phyloP scores from a whole-genome alignment of 2,329 filamentous ascomycete genomes.

The Emmonsiellopsis sp. region DNA sequence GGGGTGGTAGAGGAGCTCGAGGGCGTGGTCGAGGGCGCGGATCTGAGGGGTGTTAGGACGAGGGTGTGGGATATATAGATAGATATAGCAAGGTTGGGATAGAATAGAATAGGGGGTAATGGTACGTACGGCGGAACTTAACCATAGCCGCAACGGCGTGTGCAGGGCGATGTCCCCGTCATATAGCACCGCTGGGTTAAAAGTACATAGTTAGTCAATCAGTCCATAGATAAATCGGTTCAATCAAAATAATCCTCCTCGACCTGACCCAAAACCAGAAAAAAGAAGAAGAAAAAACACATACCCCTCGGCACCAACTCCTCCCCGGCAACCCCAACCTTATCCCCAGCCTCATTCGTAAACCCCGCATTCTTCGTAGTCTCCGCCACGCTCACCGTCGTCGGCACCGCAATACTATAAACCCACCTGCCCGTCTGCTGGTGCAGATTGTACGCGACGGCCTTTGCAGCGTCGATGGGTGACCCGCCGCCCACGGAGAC shows the following conservation, averaged over 20 bases:
- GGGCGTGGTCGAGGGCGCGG: slow-evolving; percentile 11
- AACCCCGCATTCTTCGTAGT: slow-evolving; percentile 9
- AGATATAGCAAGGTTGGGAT: background rate
- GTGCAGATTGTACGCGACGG: slow-evolving; percentile 8
- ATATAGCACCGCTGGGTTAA: slow-evolving; percentile 4
- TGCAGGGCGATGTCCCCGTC: slow-evolving; percentile 7
- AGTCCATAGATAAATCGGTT: background rate
- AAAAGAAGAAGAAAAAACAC: too few species aligned
- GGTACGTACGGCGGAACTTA: slow-evolving; percentile 9
- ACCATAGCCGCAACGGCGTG: slow-evolving; percentile 7
- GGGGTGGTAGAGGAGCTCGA: slow-evolving; percentile 11
- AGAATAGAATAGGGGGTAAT: background rate
- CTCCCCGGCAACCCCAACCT: slow-evolving; percentile 11
- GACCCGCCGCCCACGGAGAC: slow-evolving; percentile 10
- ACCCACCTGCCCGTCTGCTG: slow-evolving; percentile 3
- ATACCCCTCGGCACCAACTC: slow-evolving; percentile 15
- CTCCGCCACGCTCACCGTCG: slow-evolving; percentile 11
- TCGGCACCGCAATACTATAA: slow-evolving; percentile 9
- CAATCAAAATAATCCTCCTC: too few species aligned
- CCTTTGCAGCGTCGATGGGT: slow-evolving; percentile 10
- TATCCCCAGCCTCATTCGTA: slow-evolving; percentile 7
- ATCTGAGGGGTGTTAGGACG: slow-evolving; percentile 1
- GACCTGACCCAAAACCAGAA: too few species aligned
- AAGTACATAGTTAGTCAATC: too few species aligned
- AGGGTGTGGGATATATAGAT: background rate